Conservation (phyloP, 2,329 filamentous ascomycete species). For the Teratosphaeria pseudoeucalypti region DNA sequence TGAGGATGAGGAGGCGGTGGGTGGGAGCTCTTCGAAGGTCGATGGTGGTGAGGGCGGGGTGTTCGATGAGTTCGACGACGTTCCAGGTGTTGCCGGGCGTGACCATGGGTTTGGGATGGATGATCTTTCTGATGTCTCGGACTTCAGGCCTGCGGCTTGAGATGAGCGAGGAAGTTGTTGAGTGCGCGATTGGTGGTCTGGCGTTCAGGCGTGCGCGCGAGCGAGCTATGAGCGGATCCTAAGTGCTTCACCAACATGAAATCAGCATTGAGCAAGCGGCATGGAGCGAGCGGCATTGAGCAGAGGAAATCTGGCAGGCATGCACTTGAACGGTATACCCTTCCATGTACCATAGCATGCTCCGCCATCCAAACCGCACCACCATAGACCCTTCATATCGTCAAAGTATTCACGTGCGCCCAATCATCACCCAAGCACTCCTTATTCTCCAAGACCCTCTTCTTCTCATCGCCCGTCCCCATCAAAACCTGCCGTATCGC, state of each 20-base stretch:
- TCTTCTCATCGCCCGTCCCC: conserved; percentile 19
- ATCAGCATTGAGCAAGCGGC: neutral
- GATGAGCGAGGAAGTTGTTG: neutral
- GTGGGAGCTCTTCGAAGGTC: neutral
- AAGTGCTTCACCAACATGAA: neutral
- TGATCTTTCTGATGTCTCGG: neutral
- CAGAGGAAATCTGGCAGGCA: neutral
- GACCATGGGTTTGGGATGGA: neutral
- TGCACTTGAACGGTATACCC: neutral
- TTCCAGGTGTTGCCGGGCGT: neutral
- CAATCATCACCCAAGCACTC: conserved; percentile 27
- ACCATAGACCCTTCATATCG: conserved; percentile 3
- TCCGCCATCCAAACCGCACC: neutral
- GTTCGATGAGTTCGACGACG: neutral
- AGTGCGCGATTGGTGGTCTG: neutral
- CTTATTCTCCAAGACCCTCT: conserved; percentile 27
- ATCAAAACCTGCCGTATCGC: conserved; percentile 21
- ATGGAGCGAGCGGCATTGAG: neutral
- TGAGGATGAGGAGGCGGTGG: neutral
- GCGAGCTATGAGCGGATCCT: neutral
- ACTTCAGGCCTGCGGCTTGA: neutral
- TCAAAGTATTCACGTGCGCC: conserved; percentile 23
- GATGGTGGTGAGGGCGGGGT: neutral
- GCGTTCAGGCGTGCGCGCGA: neutral
- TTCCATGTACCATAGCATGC: neutral